Evolutionary conservation across 1,139 yeast genomes (phyloP).

Genomic region (Blastobotrys apis): DNA sequence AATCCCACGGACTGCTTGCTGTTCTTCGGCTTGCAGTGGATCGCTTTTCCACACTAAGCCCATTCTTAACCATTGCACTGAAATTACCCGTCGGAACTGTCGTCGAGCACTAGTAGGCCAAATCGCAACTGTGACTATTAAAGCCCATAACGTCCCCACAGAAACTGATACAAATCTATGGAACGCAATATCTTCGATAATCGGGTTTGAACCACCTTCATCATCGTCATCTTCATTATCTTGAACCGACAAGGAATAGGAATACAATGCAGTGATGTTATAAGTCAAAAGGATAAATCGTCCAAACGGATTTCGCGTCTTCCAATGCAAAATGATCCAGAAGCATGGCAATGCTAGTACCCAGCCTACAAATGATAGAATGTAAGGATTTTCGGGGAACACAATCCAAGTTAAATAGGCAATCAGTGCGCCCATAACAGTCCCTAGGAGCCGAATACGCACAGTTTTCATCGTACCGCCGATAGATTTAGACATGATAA

Average conservation of each 20-base stretch:
- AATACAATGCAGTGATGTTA: conserved; percentile 73
- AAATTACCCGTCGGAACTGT: conserved; percentile 58
- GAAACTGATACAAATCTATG: conserved; percentile 73
- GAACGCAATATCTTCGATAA: conserved; percentile 71
- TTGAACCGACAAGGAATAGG: conserved; percentile 61
- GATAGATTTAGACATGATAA: conserved; percentile 81
- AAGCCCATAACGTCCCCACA: conserved; percentile 73
- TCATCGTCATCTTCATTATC: conserved; percentile 57
- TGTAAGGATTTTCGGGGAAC: conserved; percentile 54
- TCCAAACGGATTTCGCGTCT: conserved; percentile 42
- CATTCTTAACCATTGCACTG: conserved; percentile 70
- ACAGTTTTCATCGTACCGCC: conserved; percentile 84
- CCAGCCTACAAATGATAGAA: conserved; percentile 56
- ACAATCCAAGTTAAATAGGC: conserved; percentile 59
- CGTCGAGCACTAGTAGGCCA: conserved; percentile 75
- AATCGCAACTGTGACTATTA: conserved; percentile 53
- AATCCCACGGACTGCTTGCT: conserved; percentile 28
- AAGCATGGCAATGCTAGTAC: conserved; percentile 61
- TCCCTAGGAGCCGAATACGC: conserved; percentile 71
- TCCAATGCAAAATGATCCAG: conserved; percentile 65
- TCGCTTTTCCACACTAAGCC: conserved; percentile 81
- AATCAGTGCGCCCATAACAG: conserved; percentile 61
- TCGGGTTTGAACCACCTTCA: conserved; percentile 68
- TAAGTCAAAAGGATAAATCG: conserved; percentile 71
- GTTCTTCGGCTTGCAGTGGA: conserved; percentile 36